Base-by-base conservation (phyloP, 371 early-diverging fungal species). In the Syncephalis plumigaleata region DNA sequence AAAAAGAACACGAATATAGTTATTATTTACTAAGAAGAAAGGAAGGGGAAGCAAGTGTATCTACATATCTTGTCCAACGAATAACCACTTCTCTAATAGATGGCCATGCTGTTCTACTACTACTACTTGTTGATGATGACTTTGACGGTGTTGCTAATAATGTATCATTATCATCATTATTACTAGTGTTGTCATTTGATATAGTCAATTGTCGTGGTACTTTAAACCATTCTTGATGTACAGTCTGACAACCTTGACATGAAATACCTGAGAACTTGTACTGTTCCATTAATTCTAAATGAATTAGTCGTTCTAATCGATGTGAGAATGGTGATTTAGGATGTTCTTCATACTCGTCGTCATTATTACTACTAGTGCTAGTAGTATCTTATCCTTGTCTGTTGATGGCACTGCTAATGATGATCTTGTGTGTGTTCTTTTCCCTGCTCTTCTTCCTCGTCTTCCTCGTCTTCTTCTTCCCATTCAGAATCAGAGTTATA, bases 321-420 rank as follows among this genome's bases (percentile, higher is more conserved):
- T 47, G 49, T 24, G 25, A 44, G 43, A 45, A 56, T 46, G 42
- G 49, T 22, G 46, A 57, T 51, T 45, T 51, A 26, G n/a, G 24
- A 42, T 39, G 31, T 31, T 31, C 31, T 31, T 31, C 31, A 31
- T 31, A 31, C 7, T 31, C 31, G 11, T 31, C 31, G 31, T 31
- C 31, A 31, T 31, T 31, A 31, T 31, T 11, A 31, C n/a, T n/a
- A n/a, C n/a, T n/a, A n/a, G n/a, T n/a, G n/a, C n/a, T n/a, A n/a
- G n/a, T n/a, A n/a, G n/a, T n/a, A n/a, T n/a, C n/a, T n/a, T n/a
- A n/a, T n/a, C n/a, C n/a, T n/a, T n/a, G n/a, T n/a, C n/a, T 13
- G 38, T 9, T 20, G 21, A 25, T 2, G 13, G 21, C 4, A 22
- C 3, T 9, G 15, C 4, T 31, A 31, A 7, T 31, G 31, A 31